A percentile compares a stretch with the other conserved stretches of the same genome.
Conservation (phyloP, 805 yeast genomes). For the Phaffomyces thermotolerans region DNA sequence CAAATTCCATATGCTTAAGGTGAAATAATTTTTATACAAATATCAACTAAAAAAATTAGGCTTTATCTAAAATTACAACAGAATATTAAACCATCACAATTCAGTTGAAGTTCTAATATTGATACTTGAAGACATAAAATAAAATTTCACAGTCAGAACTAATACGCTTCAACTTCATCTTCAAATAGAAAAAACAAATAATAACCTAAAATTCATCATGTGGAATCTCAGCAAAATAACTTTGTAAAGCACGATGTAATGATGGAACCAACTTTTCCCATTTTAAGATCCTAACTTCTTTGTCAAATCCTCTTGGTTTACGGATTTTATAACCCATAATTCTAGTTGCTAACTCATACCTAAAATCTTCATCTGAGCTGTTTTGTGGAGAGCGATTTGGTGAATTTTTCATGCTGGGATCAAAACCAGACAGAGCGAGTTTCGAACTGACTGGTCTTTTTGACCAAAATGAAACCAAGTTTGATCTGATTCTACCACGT, state of each 20-base stretch:
- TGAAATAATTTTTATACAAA: too few species aligned
- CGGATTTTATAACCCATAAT: constrained; percentile 57
- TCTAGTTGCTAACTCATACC: constrained; percentile 52
- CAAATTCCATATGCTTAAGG: too few species aligned
- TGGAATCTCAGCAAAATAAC: constrained; percentile 57
- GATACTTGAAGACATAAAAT: too few species aligned
- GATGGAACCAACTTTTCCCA: constrained; percentile 59
- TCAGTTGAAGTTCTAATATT: too few species aligned
- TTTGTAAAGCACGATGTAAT: constrained; percentile 53
- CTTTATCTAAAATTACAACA: too few species aligned
- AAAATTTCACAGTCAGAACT: too few species aligned
- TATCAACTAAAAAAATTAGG: too few species aligned
- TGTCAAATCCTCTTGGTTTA: constrained; percentile 63
- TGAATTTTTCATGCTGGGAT: constrained; percentile 9
- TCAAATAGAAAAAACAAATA: too few species aligned
- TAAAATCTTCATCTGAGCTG: constrained; percentile 26
- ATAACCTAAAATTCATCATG: constrained; percentile 4
- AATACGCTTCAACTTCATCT: too few species aligned
- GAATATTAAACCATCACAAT: too few species aligned
- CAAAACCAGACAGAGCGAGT: not conserved
- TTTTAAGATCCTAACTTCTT: constrained; percentile 53
- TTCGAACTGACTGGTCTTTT: constrained; percentile 48
- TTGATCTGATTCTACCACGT: constrained; percentile 59
- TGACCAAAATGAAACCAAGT: constrained; percentile 62
- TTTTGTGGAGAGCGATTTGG: constrained; percentile 4